Evolutionary conservation across 495 filamentous ascomycete species (phyloP).

Genomic region (Aspergillus bertholletiae): DNA sequence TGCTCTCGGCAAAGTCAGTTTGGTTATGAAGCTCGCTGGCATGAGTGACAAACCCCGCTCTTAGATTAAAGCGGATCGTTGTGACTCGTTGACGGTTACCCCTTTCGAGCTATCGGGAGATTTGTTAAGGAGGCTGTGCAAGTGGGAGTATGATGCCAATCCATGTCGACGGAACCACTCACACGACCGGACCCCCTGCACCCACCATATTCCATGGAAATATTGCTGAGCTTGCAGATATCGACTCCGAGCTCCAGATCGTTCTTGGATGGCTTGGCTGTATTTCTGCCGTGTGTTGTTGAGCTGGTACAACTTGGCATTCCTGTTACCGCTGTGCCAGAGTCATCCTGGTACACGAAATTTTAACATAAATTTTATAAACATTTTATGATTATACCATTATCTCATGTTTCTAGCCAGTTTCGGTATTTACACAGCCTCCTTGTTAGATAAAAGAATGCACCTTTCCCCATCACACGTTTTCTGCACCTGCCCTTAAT

Average conservation of each 20-base stretch:
- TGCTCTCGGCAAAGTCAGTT: not conserved
- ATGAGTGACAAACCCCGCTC: not conserved
- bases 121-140: conserved; percentile 9
- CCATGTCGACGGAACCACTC: not conserved
- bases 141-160: not conserved
- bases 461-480: not conserved
- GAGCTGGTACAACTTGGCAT: not conserved
- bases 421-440: conserved; percentile 4
- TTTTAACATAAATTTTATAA: not conserved
- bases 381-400: not conserved
- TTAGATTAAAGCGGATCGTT: not conserved
- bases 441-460: not conserved
- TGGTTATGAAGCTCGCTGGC: not conserved
- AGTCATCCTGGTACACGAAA: not conserved
- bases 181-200: not conserved
- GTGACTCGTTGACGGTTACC: not conserved
- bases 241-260: not conserved
- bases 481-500: conserved; percentile 1
- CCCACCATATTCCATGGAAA: not conserved
- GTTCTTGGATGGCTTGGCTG: not conserved
- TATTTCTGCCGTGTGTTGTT: not conserved
- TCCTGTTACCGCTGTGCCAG: not conserved
- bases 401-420: not conserved
- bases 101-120: conserved; percentile 1
- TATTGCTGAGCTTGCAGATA: not conserved